phyloP scores from a whole-genome alignment of 148 eudicot genomes.

The Gaultheria prostrata region DNA sequence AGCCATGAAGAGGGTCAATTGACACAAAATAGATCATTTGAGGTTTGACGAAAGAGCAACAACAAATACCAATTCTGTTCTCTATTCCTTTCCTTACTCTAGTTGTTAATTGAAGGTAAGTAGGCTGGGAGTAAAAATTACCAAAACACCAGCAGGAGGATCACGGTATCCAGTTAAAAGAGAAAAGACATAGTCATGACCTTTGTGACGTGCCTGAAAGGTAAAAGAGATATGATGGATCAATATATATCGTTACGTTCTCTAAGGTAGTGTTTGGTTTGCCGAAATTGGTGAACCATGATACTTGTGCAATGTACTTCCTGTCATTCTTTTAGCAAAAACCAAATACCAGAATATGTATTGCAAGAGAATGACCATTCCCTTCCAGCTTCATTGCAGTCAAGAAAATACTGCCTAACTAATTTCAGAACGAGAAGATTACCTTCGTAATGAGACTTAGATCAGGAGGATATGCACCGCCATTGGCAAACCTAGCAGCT shows the following conservation, averaged over 20 bases:
- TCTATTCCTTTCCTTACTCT: background rate
- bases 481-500: slow-evolving; percentile 94
- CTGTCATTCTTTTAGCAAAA: background rate
- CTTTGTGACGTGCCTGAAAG: slow-evolving; percentile 86
- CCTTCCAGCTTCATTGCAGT: background rate
- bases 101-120: background rate
- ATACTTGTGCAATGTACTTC: background rate
- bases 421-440: slow-evolving; percentile 9
- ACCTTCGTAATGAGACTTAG: slow-evolving; percentile 81
- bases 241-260: background rate
- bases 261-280: background rate
- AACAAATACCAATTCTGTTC: background rate
- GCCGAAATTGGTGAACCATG: background rate
- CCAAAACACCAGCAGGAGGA: slow-evolving; percentile 88
- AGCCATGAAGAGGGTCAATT: background rate
- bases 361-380: background rate
- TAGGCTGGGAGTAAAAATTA: slow-evolving; percentile 23
- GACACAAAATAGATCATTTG: background rate
- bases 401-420: background rate
- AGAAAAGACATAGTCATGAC: slow-evolving; percentile 80
- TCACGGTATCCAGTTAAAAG: slow-evolving; percentile 84
- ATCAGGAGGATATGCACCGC: slow-evolving; percentile 93
- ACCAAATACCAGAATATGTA: background rate
- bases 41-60: background rate
- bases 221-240: slow-evolving; percentile 1